A percentile compares a stretch with the other conserved stretches of the same genome.
phyloP scores from a whole-genome alignment of 345 rosid genomes.

The Moringa oleifera region DNA sequence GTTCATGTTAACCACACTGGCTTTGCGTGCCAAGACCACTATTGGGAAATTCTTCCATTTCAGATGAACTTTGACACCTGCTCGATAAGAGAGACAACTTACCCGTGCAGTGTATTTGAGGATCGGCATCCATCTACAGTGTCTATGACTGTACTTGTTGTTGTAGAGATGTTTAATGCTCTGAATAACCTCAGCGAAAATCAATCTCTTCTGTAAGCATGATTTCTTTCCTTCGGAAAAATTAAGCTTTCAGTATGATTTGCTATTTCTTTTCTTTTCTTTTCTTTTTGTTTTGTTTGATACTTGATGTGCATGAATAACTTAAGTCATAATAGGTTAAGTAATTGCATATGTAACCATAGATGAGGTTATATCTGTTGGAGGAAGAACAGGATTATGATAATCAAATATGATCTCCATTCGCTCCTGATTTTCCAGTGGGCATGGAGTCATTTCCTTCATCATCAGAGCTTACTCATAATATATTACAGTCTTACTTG shows the following conservation, averaged over 20 bases:
- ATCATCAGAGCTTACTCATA: background rate
- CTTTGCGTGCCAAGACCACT: background rate
- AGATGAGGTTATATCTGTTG: background rate
- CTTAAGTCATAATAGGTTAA: no score
- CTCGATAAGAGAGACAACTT: slow-evolving; percentile 73
- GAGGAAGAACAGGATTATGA: background rate
- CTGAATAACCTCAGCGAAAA: slow-evolving; percentile 98
- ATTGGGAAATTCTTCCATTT: slow-evolving; percentile 11
- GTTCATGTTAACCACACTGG: background rate
- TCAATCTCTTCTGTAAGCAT: slow-evolving; percentile 89
- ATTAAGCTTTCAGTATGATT: background rate
- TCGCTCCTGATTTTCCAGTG: background rate
- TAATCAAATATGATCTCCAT: background rate
- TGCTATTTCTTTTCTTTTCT: background rate
- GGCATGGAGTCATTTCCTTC: background rate
- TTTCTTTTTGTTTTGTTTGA: background rate
- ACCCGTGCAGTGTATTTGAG: slow-evolving; percentile 89
- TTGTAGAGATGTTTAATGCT: slow-evolving; percentile 99
- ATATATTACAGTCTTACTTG: background rate
- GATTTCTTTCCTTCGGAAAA: slow-evolving; percentile 3
- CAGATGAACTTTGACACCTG: slow-evolving; percentile 97
- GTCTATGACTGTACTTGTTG: slow-evolving; percentile 98
- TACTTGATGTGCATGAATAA: background rate
- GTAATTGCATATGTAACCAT: background rate
- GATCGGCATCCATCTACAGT: slow-evolving; percentile 96